Base-by-base conservation (phyloP, 139 green algal genomes). In the Raphidocelis subcapitata region DNA sequence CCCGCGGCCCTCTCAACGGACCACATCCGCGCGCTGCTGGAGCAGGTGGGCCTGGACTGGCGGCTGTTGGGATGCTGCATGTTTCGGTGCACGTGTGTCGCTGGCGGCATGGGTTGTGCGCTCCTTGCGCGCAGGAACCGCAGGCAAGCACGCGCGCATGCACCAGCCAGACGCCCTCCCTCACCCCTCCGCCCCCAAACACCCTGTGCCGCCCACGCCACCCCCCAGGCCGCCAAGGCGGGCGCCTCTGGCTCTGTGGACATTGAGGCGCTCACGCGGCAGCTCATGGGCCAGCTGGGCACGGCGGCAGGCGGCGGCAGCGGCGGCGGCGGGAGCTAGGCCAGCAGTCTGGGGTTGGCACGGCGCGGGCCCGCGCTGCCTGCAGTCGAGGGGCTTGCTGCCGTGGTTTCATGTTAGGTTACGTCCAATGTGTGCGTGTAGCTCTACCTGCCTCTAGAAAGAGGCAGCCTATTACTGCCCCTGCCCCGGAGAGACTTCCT, bases 281-380 rank as follows among this genome's bases (percentile, higher is more conserved):
- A 87, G 44, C 78, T 94, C 29, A 92, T 93, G 80, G 69, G 72
- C 28, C 86, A 96, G 83, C 83, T 96, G 29, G 62, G 47, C 14
- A 52, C 44, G 32, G 49, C 62, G n/a, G 16, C 71, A 44, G 57
- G 16, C 16, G 57, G n/a, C n/a, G n/a, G n/a, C n/a, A n/a, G n/a
- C n/a, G n/a, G n/a, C n/a, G n/a, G n/a, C n/a, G n/a, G n/a, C n/a
- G n/a, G n/a, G n/a, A n/a, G n/a, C n/a, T n/a, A n/a, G n/a, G n/a
- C n/a, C n/a, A n/a, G n/a, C n/a, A n/a, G n/a, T n/a, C n/a, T n/a
- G n/a, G n/a, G n/a, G n/a, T n/a, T n/a, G n/a, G n/a, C n/a, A n/a
- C n/a, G n/a, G n/a, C n/a, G n/a, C n/a, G n/a, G n/a, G n/a, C n/a
- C n/a, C n/a, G n/a, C n/a, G n/a, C n/a, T n/a, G n/a, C n/a, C n/a